phyloP scores from a whole-genome alignment of 2,329 filamentous ascomycete species.

The Fusarium nygamai region DNA sequence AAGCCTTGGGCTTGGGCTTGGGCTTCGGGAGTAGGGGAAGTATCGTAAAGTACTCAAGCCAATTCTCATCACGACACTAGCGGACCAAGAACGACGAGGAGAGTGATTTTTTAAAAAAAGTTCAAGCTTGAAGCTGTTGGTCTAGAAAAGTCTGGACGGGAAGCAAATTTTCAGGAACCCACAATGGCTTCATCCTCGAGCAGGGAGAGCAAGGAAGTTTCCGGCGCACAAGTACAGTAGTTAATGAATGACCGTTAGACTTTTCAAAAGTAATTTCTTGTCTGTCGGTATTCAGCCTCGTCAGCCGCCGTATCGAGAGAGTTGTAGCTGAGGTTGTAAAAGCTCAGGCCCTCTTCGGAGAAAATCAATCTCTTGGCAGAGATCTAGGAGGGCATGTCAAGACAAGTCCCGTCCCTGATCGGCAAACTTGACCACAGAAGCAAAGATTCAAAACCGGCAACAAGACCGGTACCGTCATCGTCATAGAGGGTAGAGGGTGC shows the following conservation, averaged over 20 bases:
- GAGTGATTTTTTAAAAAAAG: not conserved
- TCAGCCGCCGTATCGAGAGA: not conserved
- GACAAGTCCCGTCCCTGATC: constrained; percentile 36
- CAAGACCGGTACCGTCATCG: not conserved
- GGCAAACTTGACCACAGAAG: constrained; percentile 20
- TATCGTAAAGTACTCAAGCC: constrained; percentile 16
- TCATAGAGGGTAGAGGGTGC: constrained; percentile 23
- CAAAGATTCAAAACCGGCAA: not conserved
- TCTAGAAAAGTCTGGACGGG: constrained; percentile 29
- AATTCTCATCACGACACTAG: constrained; percentile 23
- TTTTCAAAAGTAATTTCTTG: not conserved
- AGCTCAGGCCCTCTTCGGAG: constrained; percentile 30
- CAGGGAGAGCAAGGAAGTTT: constrained; percentile 7
- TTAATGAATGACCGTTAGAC: constrained; percentile 7
- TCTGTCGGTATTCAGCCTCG: constrained; percentile 1
- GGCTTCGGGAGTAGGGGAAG: no score
- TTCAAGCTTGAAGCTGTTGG: constrained; percentile 10
- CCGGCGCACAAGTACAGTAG: not conserved
- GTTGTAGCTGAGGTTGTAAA: not conserved
- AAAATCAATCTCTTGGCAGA: constrained; percentile 39
- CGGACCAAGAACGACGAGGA: not conserved
- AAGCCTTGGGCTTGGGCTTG: not conserved
- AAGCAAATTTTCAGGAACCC: constrained; percentile 36
- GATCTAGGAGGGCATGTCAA: constrained; percentile 28
- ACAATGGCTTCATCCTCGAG: constrained; percentile 12